A percentile compares a stretch with the other conserved stretches of the same genome.
phyloP scores from a whole-genome alignment of 73 alveolate species.

The Loxodes magnus region DNA sequence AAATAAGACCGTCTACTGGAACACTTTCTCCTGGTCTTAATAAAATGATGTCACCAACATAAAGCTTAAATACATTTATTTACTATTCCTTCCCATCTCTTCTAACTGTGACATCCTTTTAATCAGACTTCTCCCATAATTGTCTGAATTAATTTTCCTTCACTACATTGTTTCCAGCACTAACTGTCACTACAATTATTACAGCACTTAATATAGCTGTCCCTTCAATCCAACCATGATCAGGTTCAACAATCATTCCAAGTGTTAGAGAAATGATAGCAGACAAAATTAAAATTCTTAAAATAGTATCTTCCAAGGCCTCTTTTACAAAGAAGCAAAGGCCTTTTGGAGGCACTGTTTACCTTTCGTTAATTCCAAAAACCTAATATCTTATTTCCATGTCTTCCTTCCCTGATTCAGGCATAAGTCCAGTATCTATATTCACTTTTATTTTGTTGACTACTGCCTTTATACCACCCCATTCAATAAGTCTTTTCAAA shows the following conservation, averaged over 20 bases:
- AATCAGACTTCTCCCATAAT: constrained; percentile 64
- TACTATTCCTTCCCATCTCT: constrained; percentile 68
- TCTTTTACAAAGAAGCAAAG: constrained; percentile 38
- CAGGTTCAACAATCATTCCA: constrained; percentile 80
- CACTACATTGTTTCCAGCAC: constrained; percentile 76
- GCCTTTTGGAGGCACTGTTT: constrained; percentile 35
- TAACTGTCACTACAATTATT: constrained; percentile 74
- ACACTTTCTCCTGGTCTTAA: constrained; percentile 80
- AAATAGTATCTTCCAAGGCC: constrained; percentile 86
- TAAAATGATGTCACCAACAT: constrained; percentile 84
- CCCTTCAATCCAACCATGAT: constrained; percentile 96
- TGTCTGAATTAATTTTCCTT: constrained; percentile 79
- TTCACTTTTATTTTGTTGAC: no score
- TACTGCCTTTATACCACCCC: no score
- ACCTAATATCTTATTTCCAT: no score
- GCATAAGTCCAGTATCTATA: no score
- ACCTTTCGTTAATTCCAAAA: no score
- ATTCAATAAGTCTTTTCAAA: no score
- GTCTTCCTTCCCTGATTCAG: no score
- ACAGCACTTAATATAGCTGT: constrained; percentile 84
- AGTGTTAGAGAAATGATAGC: constrained; percentile 82
- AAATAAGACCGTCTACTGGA: constrained; percentile 87
- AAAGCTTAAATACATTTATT: constrained; percentile 52
- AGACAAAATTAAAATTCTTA: constrained; percentile 79
- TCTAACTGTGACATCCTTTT: constrained; percentile 52